phyloP scores from a whole-genome alignment of 495 filamentous ascomycete genomes.

The Hypoxylon trugodes region DNA sequence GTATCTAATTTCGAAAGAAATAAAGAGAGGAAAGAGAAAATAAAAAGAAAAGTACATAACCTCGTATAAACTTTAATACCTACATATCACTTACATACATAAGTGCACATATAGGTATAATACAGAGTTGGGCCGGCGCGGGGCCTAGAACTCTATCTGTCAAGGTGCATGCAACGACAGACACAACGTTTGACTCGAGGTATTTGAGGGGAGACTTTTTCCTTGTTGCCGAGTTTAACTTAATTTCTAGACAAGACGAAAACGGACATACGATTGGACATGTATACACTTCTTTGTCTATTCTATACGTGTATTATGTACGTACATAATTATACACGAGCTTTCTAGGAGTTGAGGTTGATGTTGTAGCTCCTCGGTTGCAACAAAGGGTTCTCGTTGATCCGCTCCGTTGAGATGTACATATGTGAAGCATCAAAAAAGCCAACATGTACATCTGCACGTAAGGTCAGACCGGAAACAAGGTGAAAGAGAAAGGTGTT shows the following conservation, averaged over 20 bases:
- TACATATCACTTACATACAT: not conserved
- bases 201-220: slow-evolving; percentile 30
- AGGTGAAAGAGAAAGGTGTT: slow-evolving; percentile 16
- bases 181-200: slow-evolving; percentile 27
- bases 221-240: slow-evolving; percentile 23
- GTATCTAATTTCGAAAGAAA: not conserved
- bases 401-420: slow-evolving; percentile 20
- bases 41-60: too few relatives aligned
- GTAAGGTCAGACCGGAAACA: not conserved
- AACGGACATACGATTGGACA: slow-evolving; percentile 4
- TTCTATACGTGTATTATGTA: not conserved
- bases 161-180: slow-evolving; percentile 18
- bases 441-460: slow-evolving; percentile 5
- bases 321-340: not conserved
- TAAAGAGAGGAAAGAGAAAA: too few relatives aligned
- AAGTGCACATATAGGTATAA: not conserved
- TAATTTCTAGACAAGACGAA: slow-evolving; percentile 9
- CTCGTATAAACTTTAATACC: slow-evolving; percentile 5
- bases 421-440: slow-evolving; percentile 13
- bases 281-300: not conserved
- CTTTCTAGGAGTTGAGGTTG: not conserved
- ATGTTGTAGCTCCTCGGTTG: not conserved
- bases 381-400: slow-evolving; percentile 30
- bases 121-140: slow-evolving; percentile 9
- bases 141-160: slow-evolving; percentile 22